Percentiles rank a stretch among this genome's conserved stretches.
phyloP scores from a whole-genome alignment of 2,329 filamentous ascomycete genomes.

The Aspergillus pseudoterreus region DNA sequence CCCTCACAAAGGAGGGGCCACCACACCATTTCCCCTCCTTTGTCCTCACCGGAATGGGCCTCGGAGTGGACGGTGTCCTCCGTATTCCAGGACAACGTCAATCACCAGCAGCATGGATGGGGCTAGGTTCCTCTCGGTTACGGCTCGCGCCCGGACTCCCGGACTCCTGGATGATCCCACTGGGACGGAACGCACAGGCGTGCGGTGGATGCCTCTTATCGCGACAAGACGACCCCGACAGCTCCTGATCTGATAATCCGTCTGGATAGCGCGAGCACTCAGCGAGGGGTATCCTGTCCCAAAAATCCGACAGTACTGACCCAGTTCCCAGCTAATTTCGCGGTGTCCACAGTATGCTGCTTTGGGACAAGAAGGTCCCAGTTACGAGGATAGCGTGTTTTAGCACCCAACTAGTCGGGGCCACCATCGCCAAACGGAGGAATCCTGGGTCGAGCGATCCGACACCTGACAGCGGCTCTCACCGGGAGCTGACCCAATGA shows the following conservation, averaged over 20 bases:
- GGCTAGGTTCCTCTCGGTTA: neutral
- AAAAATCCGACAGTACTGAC: no score
- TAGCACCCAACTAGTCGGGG: conserved; percentile 1
- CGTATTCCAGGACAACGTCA: no score
- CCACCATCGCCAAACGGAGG: neutral
- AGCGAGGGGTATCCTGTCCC: no score
- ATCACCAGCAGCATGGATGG: neutral
- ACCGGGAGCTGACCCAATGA: neutral
- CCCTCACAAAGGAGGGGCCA: neutral
- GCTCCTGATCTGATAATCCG: neutral
- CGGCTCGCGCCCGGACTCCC: neutral
- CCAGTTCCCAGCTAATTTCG: no score
- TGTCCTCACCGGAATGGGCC: no score
- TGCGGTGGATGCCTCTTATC: neutral
- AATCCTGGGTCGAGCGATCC: neutral
- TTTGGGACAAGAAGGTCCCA: conserved; percentile 2
- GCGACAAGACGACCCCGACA: neutral
- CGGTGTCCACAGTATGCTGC: neutral
- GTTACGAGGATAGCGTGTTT: conserved; percentile 5
- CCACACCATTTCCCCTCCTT: no score
- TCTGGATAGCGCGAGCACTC: no score
- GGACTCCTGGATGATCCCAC: conserved; percentile 2
- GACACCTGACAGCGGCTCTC: neutral
- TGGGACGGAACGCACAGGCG: neutral
- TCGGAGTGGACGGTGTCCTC: no score